A percentile compares a stretch with the other conserved stretches of the same genome.
These are phyloP conservation scores for Saturnispora galanensis DNA, from an alignment of 805 yeast genomes.

Conservation along the genomic window DNA sequence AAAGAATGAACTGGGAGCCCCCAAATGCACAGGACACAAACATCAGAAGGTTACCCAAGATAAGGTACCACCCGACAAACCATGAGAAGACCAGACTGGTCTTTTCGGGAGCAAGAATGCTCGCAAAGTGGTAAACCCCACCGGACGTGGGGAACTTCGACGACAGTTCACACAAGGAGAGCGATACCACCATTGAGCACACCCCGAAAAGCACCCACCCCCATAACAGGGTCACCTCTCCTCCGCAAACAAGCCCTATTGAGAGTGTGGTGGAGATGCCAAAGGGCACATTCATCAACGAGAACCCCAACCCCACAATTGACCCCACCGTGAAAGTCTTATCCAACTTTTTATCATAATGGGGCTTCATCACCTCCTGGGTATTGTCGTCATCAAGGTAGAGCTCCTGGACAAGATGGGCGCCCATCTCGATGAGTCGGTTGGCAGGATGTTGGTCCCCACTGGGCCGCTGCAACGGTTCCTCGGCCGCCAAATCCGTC, in stretches of 20 bases:
- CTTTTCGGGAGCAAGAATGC: conserved; percentile 50
- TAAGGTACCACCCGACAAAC: conserved; percentile 70
- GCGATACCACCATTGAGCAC: conserved; percentile 53
- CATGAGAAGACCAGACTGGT: conserved; percentile 55
- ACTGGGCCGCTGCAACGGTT: neutral
- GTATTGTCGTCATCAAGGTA: conserved; percentile 35
- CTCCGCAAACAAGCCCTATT: conserved; percentile 66
- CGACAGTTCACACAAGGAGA: conserved; percentile 68
- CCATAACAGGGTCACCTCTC: conserved; percentile 63
- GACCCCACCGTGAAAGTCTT: conserved; percentile 61
- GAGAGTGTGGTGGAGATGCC: conserved; percentile 68
- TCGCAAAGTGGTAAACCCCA: conserved; percentile 69
- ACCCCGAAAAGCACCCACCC: conserved; percentile 65
- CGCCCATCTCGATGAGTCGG: conserved; percentile 13
- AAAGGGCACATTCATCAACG: conserved; percentile 74
- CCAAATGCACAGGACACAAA: conserved; percentile 64
- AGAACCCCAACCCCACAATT: conserved; percentile 68
- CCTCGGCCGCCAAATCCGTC: too few species aligned
- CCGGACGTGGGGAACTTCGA: conserved; percentile 72
- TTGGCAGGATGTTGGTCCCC: neutral
- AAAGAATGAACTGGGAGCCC: conserved; percentile 64
- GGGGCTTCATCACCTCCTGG: conserved; percentile 60
- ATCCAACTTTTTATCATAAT: conserved; percentile 61
- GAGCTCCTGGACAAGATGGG: conserved; percentile 24
- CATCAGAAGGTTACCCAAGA: conserved; percentile 73